Base-by-base conservation (phyloP, 2,329 filamentous ascomycete species). In the Exophiala aquamarina region DNA sequence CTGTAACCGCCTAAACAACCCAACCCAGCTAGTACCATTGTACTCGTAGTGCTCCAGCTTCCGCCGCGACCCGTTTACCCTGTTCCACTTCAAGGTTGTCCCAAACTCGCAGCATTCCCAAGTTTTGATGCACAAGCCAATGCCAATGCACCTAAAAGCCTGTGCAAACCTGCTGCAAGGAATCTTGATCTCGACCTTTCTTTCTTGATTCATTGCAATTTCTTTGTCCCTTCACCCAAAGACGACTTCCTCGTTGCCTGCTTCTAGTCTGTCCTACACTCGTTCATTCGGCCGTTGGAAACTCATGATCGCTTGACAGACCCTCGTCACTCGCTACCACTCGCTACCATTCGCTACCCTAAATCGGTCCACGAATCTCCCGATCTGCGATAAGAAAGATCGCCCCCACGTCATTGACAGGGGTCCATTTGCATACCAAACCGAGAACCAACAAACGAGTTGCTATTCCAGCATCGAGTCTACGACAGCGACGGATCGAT, bases 141-240 rank as follows among this genome's bases (percentile, higher is more conserved):
- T 8, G 35, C 20, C 35, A 15, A 37, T 37, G 35, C 35, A 37
- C 35, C 35, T 21, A 37, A 18, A 18, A 21, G 7, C 32, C n/a
- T 34, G 32, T 14, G n/a, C 32, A 34, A 14, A 34, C 17, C 32
- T 34, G n/a, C 17, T 34, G 32, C n/a, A 14, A 34, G 17, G n/a
- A 34, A 18, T 14, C 28, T n/a, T 31, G 28, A 34, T 14, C 13
- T 34, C 32, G 13, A 18, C 32, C 13, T 34, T n/a, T 34, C 32
- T 34, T 18, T 34, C 32, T 34, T 34, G 32, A 34, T 34, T 14
- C 35, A 26, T 20, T 37, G 14, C n/a, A n/a, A n/a, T n/a, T 37
- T 37, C 35, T 18, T 37, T 18, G 9, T 37, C 19, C 10, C 7
- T 20, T 4, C 15, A 37, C 35, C 18, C 9, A 37, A 20, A 37